These are phyloP conservation scores for Euphorbia pulcherrima DNA, from an alignment of 345 rosid genomes.

Conservation along the genomic window DNA sequence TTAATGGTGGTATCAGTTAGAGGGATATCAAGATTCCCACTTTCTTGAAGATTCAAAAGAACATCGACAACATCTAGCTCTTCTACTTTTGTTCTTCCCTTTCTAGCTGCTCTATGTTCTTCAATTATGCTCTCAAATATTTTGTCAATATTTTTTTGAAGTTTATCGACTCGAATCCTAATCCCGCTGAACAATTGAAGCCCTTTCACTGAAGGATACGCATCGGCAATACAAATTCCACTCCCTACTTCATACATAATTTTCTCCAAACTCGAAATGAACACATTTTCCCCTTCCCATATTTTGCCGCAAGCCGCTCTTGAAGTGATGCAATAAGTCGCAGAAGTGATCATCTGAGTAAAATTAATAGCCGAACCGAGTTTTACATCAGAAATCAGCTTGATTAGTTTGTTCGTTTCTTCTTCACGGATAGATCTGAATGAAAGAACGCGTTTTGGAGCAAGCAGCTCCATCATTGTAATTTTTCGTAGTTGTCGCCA, in stretches of 20 bases:
- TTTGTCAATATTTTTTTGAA: slow-evolving; percentile 2
- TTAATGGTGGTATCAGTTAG: slow-evolving; percentile 7
- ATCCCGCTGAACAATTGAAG: neutral
- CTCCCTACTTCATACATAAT: neutral
- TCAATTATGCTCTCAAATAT: slow-evolving; percentile 9
- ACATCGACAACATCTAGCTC: slow-evolving; percentile 20
- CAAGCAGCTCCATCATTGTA: neutral
- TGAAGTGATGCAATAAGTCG: neutral
- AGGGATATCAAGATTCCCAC: slow-evolving; percentile 4
- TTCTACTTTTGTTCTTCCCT: neutral
- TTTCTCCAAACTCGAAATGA: neutral
- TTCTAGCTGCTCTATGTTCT: slow-evolving; percentile 3
- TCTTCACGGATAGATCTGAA: slow-evolving; percentile 13
- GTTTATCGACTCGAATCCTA: neutral
- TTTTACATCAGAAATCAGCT: neutral
- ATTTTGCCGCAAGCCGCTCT: neutral
- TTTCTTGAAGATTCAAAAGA: slow-evolving; percentile 6
- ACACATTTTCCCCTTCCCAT: neutral
- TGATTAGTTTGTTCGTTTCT: neutral
- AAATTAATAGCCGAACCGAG: neutral
- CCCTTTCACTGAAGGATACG: slow-evolving; percentile 10
- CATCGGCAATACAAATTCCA: slow-evolving; percentile 4
- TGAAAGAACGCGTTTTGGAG: neutral
- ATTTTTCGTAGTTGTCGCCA: slow-evolving; percentile 13
- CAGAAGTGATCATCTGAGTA: neutral